Evolutionary conservation across 495 filamentous ascomycete genomes (phyloP), one percentile per base, ranked within the genome.

Genomic region (Hypoxylon crocopeplum): DNA sequence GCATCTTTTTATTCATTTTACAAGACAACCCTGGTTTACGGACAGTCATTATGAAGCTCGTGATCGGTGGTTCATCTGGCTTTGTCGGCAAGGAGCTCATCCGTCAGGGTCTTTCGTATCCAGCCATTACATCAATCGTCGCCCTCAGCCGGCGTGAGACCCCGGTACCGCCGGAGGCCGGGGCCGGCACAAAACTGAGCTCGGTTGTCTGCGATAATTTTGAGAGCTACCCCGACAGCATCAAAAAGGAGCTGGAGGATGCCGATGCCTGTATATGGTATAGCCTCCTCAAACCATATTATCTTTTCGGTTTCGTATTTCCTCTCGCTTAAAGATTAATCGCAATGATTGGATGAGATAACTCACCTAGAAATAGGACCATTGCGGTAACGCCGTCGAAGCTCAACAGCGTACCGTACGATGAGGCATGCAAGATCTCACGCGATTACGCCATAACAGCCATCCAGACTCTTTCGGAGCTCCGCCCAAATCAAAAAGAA

Each of bases 261-360:
- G 82, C 79, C 1, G 78, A 82, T 52, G 79, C 77, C 0, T 83
- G 80, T 57, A 82, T 84, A 27, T 85, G 80, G 80, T 82, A 70
- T n/a, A n/a, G n/a, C n/a, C n/a, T n/a, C n/a, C n/a, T n/a, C n/a
- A n/a, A n/a, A n/a, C n/a, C n/a, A n/a, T n/a, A n/a, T n/a, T n/a
- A n/a, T n/a, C n/a, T n/a, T n/a, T n/a, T n/a, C n/a, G n/a, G n/a
- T n/a, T n/a, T n/a, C 13, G 15, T 5, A 3, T 12, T 21, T 16
- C 29, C 32, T 17, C 37, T 22, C 13, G 27, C 7, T 32, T n/a
- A n/a, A n/a, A n/a, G n/a, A n/a, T n/a, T n/a, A n/a, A n/a, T n/a
- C n/a, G n/a, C n/a, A n/a, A n/a, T n/a, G n/a, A n/a, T n/a, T n/a
- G n/a, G n/a, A n/a, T n/a, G n/a, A n/a, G n/a, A n/a, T n/a, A 8